A percentile compares a stretch with the other conserved stretches of the same genome.
Conservation (phyloP, 495 filamentous ascomycete species). For the Trichocladium antarcticum region DNA sequence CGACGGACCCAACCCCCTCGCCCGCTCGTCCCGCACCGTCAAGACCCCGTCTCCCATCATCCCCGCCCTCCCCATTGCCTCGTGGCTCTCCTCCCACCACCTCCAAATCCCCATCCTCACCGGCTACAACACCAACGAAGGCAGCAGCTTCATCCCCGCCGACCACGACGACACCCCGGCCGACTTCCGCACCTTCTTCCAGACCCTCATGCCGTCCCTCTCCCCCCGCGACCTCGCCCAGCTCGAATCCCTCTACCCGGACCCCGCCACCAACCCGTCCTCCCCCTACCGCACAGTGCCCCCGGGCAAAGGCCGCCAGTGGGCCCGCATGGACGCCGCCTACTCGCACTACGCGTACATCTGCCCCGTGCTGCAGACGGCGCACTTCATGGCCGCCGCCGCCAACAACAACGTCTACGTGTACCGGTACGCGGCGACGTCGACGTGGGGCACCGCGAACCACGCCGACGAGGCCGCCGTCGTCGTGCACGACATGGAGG, state of each 20-base stretch:
- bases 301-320: slow-evolving; percentile 41
- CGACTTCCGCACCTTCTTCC: slow-evolving; percentile 47
- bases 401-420: slow-evolving; percentile 36
- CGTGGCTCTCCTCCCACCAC: slow-evolving; percentile 42
- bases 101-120: slow-evolving; percentile 52
- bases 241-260: slow-evolving; percentile 47
- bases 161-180: slow-evolving; percentile 29
- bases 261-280: slow-evolving; percentile 29
- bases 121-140: slow-evolving; percentile 57
- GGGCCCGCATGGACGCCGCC: slow-evolving; percentile 47
- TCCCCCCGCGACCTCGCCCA: slow-evolving; percentile 35
- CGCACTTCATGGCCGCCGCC: slow-evolving; percentile 37
- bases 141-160: slow-evolving; percentile 46
- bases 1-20: slow-evolving; percentile 36
- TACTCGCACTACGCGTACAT: slow-evolving; percentile 60
- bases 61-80: slow-evolving; percentile 43
- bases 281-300: slow-evolving; percentile 26
- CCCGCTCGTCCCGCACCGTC: slow-evolving; percentile 13
- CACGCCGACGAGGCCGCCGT: slow-evolving; percentile 50
- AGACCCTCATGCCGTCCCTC: slow-evolving; percentile 43
- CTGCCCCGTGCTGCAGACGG: slow-evolving; percentile 53
- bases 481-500: slow-evolving; percentile 41
- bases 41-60: slow-evolving; percentile 34
- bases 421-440: slow-evolving; percentile 49
- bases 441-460: slow-evolving; percentile 41